These are phyloP conservation scores for Penicillium longicatenatum DNA, from an alignment of 495 filamentous ascomycete genomes.

Conservation along the genomic window DNA sequence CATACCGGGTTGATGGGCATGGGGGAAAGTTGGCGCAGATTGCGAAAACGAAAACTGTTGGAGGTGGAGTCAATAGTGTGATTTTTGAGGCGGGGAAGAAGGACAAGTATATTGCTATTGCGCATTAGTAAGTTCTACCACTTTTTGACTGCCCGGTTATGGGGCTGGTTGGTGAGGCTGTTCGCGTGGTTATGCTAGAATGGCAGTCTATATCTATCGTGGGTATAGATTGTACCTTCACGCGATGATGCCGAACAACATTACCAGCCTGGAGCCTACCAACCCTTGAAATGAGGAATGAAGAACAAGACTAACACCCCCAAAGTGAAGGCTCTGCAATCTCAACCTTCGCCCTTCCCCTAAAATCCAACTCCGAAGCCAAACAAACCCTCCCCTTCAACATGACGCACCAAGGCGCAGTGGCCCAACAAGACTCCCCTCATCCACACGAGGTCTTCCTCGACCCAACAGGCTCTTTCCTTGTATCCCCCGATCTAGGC, in stretches of 20 bases:
- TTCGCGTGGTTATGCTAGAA: neutral
- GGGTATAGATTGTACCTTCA: too few species aligned
- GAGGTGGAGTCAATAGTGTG: constrained; percentile 43
- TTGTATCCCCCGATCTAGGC: constrained; percentile 71
- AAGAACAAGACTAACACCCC: constrained; percentile 13
- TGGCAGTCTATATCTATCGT: too few species aligned
- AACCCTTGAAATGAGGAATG: neutral
- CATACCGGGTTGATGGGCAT: constrained; percentile 17
- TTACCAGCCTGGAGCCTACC: too few species aligned
- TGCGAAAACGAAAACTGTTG: constrained; percentile 27
- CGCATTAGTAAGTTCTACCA: constrained; percentile 45
- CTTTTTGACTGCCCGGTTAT: neutral
- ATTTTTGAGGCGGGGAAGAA: constrained; percentile 35
- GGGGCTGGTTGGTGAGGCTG: neutral
- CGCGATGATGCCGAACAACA: too few species aligned
- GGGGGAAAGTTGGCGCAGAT: constrained; percentile 32
- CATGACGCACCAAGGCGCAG: constrained; percentile 47
- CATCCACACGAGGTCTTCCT: constrained; percentile 71
- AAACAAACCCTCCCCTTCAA: constrained; percentile 56
- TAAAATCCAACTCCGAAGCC: constrained; percentile 20
- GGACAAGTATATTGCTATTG: constrained; percentile 41
- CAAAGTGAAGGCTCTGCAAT: constrained; percentile 36
- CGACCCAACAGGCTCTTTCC: constrained; percentile 66
- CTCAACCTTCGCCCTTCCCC: constrained; percentile 40
- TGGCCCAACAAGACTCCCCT: constrained; percentile 62